Evolutionary conservation across 805 yeast genomes (phyloP), one percentile per base, ranked within the genome.

Genomic region (Schwanniomyces vanrijiae): DNA sequence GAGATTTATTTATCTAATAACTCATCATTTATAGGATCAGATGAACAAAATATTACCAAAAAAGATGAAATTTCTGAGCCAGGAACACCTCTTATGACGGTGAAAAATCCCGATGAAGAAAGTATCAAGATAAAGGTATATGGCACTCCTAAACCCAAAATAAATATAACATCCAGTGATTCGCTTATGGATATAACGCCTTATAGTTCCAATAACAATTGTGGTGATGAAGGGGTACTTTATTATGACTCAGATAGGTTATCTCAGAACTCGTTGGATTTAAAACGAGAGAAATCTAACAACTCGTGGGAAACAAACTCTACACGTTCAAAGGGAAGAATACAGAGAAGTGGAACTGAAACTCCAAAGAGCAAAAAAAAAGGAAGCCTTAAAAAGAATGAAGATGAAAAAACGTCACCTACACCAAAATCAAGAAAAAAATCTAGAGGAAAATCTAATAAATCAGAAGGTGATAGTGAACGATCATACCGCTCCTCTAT

Each of bases 231-330:
- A 20, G 59, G 52, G 34, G 70, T 60, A n/a, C 54, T 69, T 10
- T 67, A 57, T 47, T 64, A 71, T 0, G 74, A 69, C 49, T 66
- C 71, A 1, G 74, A 69, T 42, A 59, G 60, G 4, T 71, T 65
- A 10, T 64, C 69, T 9, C 67, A 62, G 42, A 58, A 61, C 43
- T 65, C 70, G 11, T 40, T 63, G 3, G 66, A 64, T 7, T 45
- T 59, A 34, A 51, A 21, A 24, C 21, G 16, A 13, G 40, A 43
- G 21, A 50, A 40, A 28, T 14, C 43, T 22, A 40, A 26, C 21
- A 38, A 33, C 18, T 28, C 45, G 10, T 42, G 28, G 33, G 43
- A 24, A n/a, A 13, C 40, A 11, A 48, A 37, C 10, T 26, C 48
- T 13, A 9, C 29, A 4, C 39, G 48, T 10, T 41, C 50, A 19